These are phyloP conservation scores for Rhodosporidiobolus sp. DNA, from an alignment of 768 basidiomycete genomes.

Conservation along the genomic window DNA sequence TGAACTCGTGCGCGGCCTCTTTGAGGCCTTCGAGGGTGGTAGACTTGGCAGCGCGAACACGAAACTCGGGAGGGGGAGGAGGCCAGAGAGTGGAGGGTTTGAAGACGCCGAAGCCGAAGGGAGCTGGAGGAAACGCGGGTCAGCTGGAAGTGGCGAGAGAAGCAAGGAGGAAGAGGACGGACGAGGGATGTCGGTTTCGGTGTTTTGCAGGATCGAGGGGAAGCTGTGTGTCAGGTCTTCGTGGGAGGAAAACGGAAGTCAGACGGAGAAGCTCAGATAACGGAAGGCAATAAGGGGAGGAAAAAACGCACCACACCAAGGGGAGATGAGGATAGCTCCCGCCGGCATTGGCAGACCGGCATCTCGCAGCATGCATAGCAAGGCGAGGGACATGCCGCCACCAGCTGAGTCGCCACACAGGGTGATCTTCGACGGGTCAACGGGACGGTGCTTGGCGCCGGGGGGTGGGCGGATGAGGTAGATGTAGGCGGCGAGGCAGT, in stretches of 20 bases:
- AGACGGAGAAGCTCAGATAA: neutral
- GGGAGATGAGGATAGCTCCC: constrained; percentile 83
- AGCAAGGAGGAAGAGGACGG: neutral
- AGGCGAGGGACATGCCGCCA: constrained; percentile 75
- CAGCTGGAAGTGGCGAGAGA: neutral
- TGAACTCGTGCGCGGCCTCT: constrained; percentile 9
- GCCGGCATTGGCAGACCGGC: constrained; percentile 74
- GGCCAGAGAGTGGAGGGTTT: constrained; percentile 51
- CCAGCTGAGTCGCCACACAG: constrained; percentile 91
- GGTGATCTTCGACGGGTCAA: constrained; percentile 76
- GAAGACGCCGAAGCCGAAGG: constrained; percentile 50
- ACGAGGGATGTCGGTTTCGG: constrained; percentile 60
- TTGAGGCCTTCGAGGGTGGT: constrained; percentile 32
- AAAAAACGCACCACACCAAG: constrained; percentile 61
- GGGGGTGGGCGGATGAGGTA: constrained; percentile 85
- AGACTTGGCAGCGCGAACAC: constrained; percentile 38
- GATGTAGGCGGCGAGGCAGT: constrained; percentile 81
- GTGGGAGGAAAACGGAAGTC: constrained; percentile 2
- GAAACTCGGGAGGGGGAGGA: constrained; percentile 48
- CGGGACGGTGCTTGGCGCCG: constrained; percentile 69
- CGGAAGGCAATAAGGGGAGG: too few relatives aligned
- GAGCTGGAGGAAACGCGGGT: constrained; percentile 22
- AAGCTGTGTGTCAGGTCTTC: constrained; percentile 93
- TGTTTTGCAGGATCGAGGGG: constrained; percentile 79
- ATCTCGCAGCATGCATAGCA: constrained; percentile 82